Conservation (phyloP, 371 early-diverging fungal genomes). For the Parasitella parasitica region DNA sequence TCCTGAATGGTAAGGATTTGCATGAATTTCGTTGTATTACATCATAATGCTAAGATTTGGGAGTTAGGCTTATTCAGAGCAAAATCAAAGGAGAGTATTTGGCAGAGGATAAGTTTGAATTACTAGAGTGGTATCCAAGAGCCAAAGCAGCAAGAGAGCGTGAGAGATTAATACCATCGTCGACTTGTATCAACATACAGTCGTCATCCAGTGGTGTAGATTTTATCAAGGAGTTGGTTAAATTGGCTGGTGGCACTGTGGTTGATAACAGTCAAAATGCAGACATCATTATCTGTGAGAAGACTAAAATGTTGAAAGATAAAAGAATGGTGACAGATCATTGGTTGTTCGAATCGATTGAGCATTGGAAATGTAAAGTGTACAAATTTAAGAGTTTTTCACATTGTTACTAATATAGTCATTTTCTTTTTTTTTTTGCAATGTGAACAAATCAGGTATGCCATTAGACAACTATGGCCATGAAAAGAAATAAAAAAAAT, state of each 20-base stretch:
- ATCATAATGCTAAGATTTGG: background rate
- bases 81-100: background rate
- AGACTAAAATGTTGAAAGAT: background rate
- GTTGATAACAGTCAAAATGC: constrained; percentile 1
- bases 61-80: constrained; percentile 6
- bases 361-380: constrained; percentile 24
- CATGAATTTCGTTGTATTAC: background rate
- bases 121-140: constrained; percentile 12
- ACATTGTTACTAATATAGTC: background rate
- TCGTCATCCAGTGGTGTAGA: background rate
- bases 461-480: background rate
- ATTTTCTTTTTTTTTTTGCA: background rate
- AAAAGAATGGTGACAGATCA: constrained; percentile 9
- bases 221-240: constrained; percentile 5
- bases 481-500: background rate
- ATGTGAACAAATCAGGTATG: background rate
- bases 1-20: constrained; percentile 19
- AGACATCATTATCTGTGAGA: constrained; percentile 14
- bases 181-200: background rate
- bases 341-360: constrained; percentile 23
- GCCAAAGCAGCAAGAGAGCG: background rate
- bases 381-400: background rate
- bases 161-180: constrained; percentile 3
- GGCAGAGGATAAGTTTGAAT: constrained; percentile 8
- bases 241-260: constrained; percentile 5